Evolutionary conservation across 1,284 basidiomycete genomes (phyloP), one percentile per base, ranked within the genome.

Genomic region (Tremellales sp.): DNA sequence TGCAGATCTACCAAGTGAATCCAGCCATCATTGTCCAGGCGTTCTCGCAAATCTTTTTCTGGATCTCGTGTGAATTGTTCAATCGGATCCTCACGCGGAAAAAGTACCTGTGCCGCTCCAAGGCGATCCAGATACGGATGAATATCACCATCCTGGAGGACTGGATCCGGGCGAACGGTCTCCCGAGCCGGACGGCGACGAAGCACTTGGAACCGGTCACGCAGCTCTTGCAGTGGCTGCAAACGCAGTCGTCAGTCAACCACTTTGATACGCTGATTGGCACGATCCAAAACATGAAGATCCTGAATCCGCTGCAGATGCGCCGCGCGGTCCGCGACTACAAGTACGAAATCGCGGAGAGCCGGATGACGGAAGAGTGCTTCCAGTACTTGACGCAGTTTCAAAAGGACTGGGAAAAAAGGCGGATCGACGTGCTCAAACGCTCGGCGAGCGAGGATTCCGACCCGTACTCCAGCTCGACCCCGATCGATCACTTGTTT

Each of bases 331-430:
- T 93, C 19, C 81, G 85, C 40, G 93, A 97, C 61, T 98, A 98
- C 74, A 85, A 86, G 58, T 97, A 89, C 67, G 93, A 97, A 74
- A 85, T 97, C 41, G 86, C 86, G 63, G 94, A 98, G 73, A 78
- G 81, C 2, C 80, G 80, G 51, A 95, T 98, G 88, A 86, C 84
- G 5, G 90, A 95, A 21, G 94, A 98, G 68, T 97, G 93, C 63
- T 75, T 81, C 39, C 89, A 95, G 73, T 97, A 97, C 65, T 79
- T 98, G 22, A 85, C 83, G 4, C 92, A 97, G 62, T 75, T 97
- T 10, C 91, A 95, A 70, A 88, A 88, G 61, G 93, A 97, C 66
- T 97, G 94, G 94, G 91, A 95, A 72, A 77, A 86, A 48, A 84
- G 87, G 68, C 78, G 88, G 24, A 81, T 93, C 27, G 86, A 87